Evolutionary conservation across 2,329 filamentous ascomycete species (phyloP).

Genomic region (Lizonia empirigonia): DNA sequence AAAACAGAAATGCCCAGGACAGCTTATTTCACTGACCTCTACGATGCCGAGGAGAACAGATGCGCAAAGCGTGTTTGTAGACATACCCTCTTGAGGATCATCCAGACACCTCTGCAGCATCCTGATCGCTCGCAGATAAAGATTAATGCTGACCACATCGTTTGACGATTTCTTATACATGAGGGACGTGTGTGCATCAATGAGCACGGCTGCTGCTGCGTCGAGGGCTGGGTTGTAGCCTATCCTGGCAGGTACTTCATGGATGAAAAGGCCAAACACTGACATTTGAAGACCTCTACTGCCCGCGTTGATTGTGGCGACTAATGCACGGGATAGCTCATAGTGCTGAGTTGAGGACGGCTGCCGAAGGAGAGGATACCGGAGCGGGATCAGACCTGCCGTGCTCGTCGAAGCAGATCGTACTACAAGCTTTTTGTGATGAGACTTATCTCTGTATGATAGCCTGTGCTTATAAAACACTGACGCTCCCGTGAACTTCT

Average conservation of each 20-base stretch:
- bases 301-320: conserved; percentile 34
- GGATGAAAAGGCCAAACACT: conserved; percentile 41
- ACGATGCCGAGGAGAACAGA: conserved; percentile 41
- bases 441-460: conserved; percentile 14
- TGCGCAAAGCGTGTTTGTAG: conserved; percentile 43
- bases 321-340: conserved; percentile 35
- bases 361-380: conserved; percentile 24
- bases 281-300: conserved; percentile 39
- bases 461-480: conserved; percentile 39
- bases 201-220: conserved; percentile 38
- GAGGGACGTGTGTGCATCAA: conserved; percentile 36
- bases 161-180: conserved; percentile 29
- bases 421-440: conserved; percentile 10
- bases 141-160: conserved; percentile 33
- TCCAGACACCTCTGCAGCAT: conserved; percentile 36
- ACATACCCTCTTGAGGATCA: conserved; percentile 36
- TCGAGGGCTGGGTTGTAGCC: conserved; percentile 42
- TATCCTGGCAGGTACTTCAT: conserved; percentile 37
- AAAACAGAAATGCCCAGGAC: background rate
- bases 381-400: conserved; percentile 20
- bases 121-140: conserved; percentile 42
- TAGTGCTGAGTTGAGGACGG: conserved; percentile 37
- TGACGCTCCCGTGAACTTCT: conserved; percentile 35
- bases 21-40: conserved; percentile 26
- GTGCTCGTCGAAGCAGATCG: conserved; percentile 20